These are phyloP conservation scores for Ascochyta pisi DNA, from an alignment of 2,329 filamentous ascomycete species.

Conservation along the genomic window DNA sequence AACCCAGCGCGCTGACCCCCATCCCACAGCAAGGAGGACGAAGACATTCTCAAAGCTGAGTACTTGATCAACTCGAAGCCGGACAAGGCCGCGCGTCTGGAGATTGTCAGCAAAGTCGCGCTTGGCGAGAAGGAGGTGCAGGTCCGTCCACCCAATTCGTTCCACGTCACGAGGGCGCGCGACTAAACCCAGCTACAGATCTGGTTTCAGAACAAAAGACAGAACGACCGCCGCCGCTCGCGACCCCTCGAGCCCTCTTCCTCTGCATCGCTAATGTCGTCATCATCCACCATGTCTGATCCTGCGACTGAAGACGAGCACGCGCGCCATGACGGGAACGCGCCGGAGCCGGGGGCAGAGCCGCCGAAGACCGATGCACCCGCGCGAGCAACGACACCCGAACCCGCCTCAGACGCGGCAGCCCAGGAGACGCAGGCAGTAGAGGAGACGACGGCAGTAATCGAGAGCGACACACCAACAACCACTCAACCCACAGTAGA, in stretches of 20 bases:
- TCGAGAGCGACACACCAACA: slow-evolving; percentile 25
- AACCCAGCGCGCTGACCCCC: slow-evolving; percentile 35
- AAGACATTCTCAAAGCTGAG: slow-evolving; percentile 84
- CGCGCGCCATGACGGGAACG: slow-evolving; percentile 31
- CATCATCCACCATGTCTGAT: slow-evolving; percentile 47
- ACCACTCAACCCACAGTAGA: slow-evolving; percentile 27
- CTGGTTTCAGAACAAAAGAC: slow-evolving; percentile 86
- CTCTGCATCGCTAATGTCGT: slow-evolving; percentile 44
- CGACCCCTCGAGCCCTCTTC: slow-evolving; percentile 67
- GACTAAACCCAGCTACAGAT: slow-evolving; percentile 65
- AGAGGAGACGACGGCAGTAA: slow-evolving; percentile 17
- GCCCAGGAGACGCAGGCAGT: slow-evolving; percentile 19
- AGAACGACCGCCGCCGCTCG: slow-evolving; percentile 90
- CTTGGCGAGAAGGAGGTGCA: slow-evolving; percentile 96
- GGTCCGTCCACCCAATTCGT: slow-evolving; percentile 62
- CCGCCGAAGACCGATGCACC: slow-evolving; percentile 26
- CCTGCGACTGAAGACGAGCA: slow-evolving; percentile 41
- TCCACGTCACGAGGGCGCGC: slow-evolving; percentile 38
- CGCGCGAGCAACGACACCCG: slow-evolving; percentile 30
- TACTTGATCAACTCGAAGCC: slow-evolving; percentile 88
- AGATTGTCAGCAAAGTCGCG: slow-evolving; percentile 83
- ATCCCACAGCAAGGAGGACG: slow-evolving; percentile 69
- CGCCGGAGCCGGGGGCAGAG: slow-evolving; percentile 27
- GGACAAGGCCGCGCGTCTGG: slow-evolving; percentile 84
- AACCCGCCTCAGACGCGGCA: slow-evolving; percentile 29